phyloP scores from a whole-genome alignment of 345 rosid species.

The Brassica incana region DNA sequence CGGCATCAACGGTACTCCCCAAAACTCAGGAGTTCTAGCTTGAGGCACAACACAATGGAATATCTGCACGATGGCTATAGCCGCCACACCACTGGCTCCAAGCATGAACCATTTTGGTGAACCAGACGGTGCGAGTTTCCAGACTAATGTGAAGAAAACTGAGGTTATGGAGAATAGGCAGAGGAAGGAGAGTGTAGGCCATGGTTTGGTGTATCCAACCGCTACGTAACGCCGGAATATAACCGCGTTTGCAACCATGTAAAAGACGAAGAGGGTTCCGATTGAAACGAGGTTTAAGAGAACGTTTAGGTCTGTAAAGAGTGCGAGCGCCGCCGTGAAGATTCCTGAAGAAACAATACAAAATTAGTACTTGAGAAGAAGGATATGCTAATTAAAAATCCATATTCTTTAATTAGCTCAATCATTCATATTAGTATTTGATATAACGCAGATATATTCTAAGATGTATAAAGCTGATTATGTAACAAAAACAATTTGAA shows the following conservation, averaged over 20 bases:
- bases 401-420: constrained; percentile 13
- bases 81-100: constrained; percentile 43
- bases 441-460: constrained; percentile 24
- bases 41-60: constrained; percentile 66
- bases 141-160: constrained; percentile 56
- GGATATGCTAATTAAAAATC: constrained; percentile 12
- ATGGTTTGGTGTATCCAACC: constrained; percentile 56
- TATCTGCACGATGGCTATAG: constrained; percentile 50
- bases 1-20: constrained; percentile 94
- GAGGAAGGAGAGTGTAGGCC: constrained; percentile 76
- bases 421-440: background rate
- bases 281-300: constrained; percentile 78
- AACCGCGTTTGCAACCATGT: constrained; percentile 90
- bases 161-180: constrained; percentile 61
- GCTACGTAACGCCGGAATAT: constrained; percentile 72
- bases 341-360: constrained; percentile 53
- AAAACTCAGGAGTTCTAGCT: constrained; percentile 70
- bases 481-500: background rate
- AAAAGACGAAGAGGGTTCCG: constrained; percentile 88
- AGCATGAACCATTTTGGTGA: constrained; percentile 54
- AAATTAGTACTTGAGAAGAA: background rate
- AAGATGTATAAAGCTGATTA: background rate
- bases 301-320: constrained; percentile 68
- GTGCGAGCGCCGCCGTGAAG: constrained; percentile 77
- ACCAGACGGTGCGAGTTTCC: constrained; percentile 57